phyloP scores from a whole-genome alignment of 1,284 basidiomycete genomes.

The Pascua guehoae region DNA sequence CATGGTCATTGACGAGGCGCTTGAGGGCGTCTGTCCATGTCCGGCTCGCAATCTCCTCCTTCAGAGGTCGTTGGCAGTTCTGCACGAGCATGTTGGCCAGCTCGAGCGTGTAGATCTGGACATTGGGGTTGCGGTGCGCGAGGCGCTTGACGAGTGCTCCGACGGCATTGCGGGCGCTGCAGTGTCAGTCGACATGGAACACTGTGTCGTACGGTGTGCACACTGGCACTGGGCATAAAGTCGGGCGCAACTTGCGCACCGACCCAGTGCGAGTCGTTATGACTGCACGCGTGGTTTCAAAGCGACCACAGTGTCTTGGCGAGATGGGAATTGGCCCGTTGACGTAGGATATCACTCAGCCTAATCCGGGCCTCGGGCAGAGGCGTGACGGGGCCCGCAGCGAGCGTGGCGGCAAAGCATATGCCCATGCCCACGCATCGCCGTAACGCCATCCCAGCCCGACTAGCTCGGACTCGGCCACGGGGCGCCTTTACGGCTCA shows the following conservation, averaged over 20 bases:
- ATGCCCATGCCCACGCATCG: too few species aligned
- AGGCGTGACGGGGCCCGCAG: too few species aligned
- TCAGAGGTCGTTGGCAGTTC: slow-evolving; percentile 78
- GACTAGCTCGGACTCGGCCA: too few species aligned
- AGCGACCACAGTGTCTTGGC: too few species aligned
- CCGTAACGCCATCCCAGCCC: too few species aligned
- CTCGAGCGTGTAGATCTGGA: slow-evolving; percentile 88
- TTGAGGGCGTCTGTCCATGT: slow-evolving; percentile 87
- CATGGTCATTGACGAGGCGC: slow-evolving; percentile 80
- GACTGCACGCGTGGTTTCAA: not conserved
- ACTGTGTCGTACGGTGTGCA: not conserved
- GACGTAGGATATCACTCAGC: too few species aligned
- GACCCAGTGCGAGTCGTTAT: not conserved
- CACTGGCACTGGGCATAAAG: not conserved
- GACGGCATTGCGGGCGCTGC: slow-evolving; percentile 80
- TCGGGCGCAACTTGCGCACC: not conserved
- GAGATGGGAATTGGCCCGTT: too few species aligned
- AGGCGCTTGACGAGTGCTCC: slow-evolving; percentile 84
- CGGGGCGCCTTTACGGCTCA: too few species aligned
- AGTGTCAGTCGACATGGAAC: not conserved
- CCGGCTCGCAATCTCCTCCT: slow-evolving; percentile 82
- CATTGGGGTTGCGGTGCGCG: slow-evolving; percentile 90
- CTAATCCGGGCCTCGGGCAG: too few species aligned
- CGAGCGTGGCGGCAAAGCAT: too few species aligned
- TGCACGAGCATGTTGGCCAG: slow-evolving; percentile 83